These are phyloP conservation scores for Didymella segeticola DNA, from an alignment of 2,329 filamentous ascomycete genomes.

Conservation along the genomic window DNA sequence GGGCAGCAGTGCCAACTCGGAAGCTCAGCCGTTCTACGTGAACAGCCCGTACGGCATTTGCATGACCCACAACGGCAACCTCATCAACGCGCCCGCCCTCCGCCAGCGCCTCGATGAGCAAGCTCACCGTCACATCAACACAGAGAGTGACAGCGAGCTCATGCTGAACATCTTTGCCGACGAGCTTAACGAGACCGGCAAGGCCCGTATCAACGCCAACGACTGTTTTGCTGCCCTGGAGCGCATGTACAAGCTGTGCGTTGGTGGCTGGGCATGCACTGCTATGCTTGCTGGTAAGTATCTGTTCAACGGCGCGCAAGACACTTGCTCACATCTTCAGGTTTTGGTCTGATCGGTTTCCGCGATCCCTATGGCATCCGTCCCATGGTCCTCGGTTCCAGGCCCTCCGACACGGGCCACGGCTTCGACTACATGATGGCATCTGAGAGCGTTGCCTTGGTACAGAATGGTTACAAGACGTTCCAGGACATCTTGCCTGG, in stretches of 20 bases:
- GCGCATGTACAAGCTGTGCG: slow-evolving; percentile 74
- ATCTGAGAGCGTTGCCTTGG: slow-evolving; percentile 84
- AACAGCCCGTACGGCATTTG: slow-evolving; percentile 84
- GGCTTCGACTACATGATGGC: slow-evolving; percentile 88
- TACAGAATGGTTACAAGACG: slow-evolving; percentile 79
- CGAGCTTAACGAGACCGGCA: slow-evolving; percentile 79
- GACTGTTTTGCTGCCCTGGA: slow-evolving; percentile 77
- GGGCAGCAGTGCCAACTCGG: slow-evolving; percentile 81
- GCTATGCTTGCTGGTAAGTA: slow-evolving; percentile 75
- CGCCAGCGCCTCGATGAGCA: slow-evolving; percentile 76
- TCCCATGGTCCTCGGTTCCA: slow-evolving; percentile 78
- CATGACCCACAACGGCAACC: slow-evolving; percentile 85
- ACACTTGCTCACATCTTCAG: slow-evolving; percentile 44
- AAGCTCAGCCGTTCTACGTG: slow-evolving; percentile 92
- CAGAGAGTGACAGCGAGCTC: slow-evolving; percentile 85
- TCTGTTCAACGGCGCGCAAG: neutral
- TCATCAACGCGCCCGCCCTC: slow-evolving; percentile 78
- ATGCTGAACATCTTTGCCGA: slow-evolving; percentile 90
- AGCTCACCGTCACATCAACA: slow-evolving; percentile 87
- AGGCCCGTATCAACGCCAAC: slow-evolving; percentile 77
- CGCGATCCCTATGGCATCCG: slow-evolving; percentile 82
- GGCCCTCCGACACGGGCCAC: slow-evolving; percentile 69
- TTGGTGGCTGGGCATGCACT: slow-evolving; percentile 80
- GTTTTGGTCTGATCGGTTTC: slow-evolving; percentile 82
- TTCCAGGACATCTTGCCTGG: slow-evolving; percentile 82